Evolutionary conservation across 75 land plant species (phyloP).

Genomic region (Sequoiadendron giganteum): DNA sequence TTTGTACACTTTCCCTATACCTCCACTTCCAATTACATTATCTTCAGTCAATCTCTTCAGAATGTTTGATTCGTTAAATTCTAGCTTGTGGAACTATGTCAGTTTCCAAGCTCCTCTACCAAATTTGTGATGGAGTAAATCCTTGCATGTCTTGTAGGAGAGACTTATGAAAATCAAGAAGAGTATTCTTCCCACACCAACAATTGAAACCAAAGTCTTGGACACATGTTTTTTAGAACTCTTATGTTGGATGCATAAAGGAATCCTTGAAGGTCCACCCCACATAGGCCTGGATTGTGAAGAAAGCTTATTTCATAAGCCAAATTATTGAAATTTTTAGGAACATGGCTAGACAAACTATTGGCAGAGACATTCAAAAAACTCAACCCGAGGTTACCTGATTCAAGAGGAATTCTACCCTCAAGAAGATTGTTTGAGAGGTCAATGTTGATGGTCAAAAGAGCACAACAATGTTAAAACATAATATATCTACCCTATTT

Average conservation of each 20-base stretch:
- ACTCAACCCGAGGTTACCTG: slow-evolving; percentile 26
- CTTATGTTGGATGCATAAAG: background rate
- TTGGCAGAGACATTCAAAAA: slow-evolving; percentile 51
- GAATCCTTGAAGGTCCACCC: background rate
- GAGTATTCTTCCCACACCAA: slow-evolving; percentile 4
- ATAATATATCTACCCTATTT: too few species aligned
- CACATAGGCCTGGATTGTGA: slow-evolving; percentile 25
- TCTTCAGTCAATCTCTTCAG: slow-evolving; percentile 42
- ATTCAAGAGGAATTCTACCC: slow-evolving; percentile 36
- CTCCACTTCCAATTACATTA: slow-evolving; percentile 75
- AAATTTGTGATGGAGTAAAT: slow-evolving; percentile 7
- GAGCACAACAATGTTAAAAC: too few species aligned
- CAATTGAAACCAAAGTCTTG: background rate
- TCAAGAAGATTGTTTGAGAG: slow-evolving; percentile 44
- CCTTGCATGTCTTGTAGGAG: slow-evolving; percentile 4
- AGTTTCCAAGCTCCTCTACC: slow-evolving; percentile 56
- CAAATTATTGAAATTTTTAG: slow-evolving; percentile 13
- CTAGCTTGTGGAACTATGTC: slow-evolving; percentile 68
- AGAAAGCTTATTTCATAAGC: slow-evolving; percentile 40
- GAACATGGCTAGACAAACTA: slow-evolving; percentile 32
- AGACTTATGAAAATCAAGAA: background rate
- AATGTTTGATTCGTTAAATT: slow-evolving; percentile 51
- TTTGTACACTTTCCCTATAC: slow-evolving; percentile 72
- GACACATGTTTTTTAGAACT: background rate
- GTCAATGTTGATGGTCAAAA: slow-evolving; percentile 15